Evolutionary conservation across 352 stramenopile genomes (phyloP), one percentile per base, ranked within the genome.

Genomic region (Pythium phragmitis): DNA sequence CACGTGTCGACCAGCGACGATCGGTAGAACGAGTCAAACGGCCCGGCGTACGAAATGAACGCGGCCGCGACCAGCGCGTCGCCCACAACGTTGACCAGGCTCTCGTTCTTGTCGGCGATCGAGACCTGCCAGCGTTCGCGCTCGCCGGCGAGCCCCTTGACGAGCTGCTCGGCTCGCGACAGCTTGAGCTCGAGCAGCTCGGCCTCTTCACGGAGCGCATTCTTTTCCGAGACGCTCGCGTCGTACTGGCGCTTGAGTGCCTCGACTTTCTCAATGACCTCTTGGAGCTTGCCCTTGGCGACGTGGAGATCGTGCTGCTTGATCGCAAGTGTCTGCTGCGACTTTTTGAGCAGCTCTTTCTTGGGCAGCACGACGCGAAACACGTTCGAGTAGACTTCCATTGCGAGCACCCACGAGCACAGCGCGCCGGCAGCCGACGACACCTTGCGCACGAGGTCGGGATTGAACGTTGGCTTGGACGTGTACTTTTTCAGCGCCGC

Each of bases 401-500:
- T 98, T 7, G 92, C 92, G 9, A 96, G 68, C 13, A 97, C 89
- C 92, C 92, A 98, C 6, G 83, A 93, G 53, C 92, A 98, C 37
- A 98, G 63, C 7, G 89, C 90, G 30, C 85, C 90, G 3, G 92
- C 93, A 1, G 92, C 92, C 2, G 77, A 85, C 3, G 89, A 97
- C 19, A 96, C 82, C 49, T 98, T 97, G 9, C 89, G 83, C 12
- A 94, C 88, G 28, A 97, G 92, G 45, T 98, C 88, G 0, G 91
- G 52, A 48, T 97, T 89, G 65, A 95, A 94, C 7, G 67, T 77
- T 30, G 84, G 82, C 52, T 94, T 94, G 3, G 82, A 86, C 11
- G 85, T 97, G 75, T 96, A 98, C 71, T 98, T 98, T 61, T 98
- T 98, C 13, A 98, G 74, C 60, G 97, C 97, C 17, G 87, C 93